Evolutionary conservation across 768 basidiomycete genomes (phyloP), one percentile per base, ranked within the genome.

Genomic region (Xerocomellus intermedius): DNA sequence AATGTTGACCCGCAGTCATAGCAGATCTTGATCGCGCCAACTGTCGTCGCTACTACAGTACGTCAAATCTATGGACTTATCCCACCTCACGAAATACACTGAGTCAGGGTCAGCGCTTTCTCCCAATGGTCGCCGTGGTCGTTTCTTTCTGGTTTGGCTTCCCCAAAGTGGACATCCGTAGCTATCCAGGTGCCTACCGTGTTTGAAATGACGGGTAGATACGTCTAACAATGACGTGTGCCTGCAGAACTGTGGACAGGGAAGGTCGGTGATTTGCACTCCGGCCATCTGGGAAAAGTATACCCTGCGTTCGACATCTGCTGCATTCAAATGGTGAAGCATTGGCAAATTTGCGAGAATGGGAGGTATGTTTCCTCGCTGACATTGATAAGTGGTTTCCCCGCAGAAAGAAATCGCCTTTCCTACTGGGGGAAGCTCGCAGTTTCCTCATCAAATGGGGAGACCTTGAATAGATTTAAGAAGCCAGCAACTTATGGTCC

Each of bases 61-160:
- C 22, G 10, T 3, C 9, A 21, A 42, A 35, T 44, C 17, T 26
- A 51, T 51, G 53, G 43, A 53, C 22, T 21, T 52, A 39, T 51
- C 54, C 44, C 52, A 39, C 13, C 54, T 61, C 56, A 54, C 13
- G 17, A 42, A 26, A 45, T 45, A 48, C 32, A 26, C 32, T 8
- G n/a, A 16, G 16, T 28, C 44, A 30, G 2, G 26, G 33, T 30
- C 3, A 22, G 42, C 9, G 19, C 2, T 48, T 32, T 13, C 19
- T 26, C 9, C 19, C 36, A 28, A 37, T 10, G 4, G 12, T 35
- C 14, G 21, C 6, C 9, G 8, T 24, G 21, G 10, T 36, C 17
- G 16, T 30, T 10, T 50, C 19, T 42, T 52, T 37, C 48, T 13
- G 32, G 32, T 32, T 32, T 32, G 32, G n/a, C 32, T 32, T 13